A percentile compares a stretch with the other conserved stretches of the same genome.
Conservation (phyloP, 495 filamentous ascomycete genomes). For the Podospora sp. region DNA sequence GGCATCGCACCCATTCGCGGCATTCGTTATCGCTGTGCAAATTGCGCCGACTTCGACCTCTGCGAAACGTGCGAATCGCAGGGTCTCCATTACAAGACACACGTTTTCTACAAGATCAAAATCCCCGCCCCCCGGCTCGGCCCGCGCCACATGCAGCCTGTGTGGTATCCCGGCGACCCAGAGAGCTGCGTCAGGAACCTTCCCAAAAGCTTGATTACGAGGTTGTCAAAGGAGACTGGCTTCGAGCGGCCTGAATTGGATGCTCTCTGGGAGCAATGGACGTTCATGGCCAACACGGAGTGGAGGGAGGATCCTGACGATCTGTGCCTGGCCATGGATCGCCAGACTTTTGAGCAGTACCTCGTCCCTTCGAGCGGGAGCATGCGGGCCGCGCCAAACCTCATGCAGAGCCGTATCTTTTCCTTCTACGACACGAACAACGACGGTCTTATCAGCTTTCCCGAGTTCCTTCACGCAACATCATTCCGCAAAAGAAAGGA, state of each 20-base stretch:
- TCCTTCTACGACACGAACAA: slow-evolving; percentile 90
- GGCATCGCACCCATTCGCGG: slow-evolving; percentile 84
- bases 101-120: slow-evolving; percentile 88
- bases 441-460: slow-evolving; percentile 89
- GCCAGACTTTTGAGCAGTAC: slow-evolving; percentile 86
- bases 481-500: slow-evolving; percentile 79
- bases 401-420: slow-evolving; percentile 95
- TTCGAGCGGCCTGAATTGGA: slow-evolving; percentile 85
- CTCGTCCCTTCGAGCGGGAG: slow-evolving; percentile 81
- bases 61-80: slow-evolving; percentile 88
- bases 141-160: slow-evolving; percentile 65
- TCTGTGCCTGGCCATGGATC: slow-evolving; percentile 81
- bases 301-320: slow-evolving; percentile 81
- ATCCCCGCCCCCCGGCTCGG: slow-evolving; percentile 51
- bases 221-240: slow-evolving; percentile 68
- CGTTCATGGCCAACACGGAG: slow-evolving; percentile 82
- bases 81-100: slow-evolving; percentile 83
- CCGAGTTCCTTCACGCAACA: slow-evolving; percentile 86
- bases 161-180: slow-evolving; percentile 91
- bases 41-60: slow-evolving; percentile 89
- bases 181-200: slow-evolving; percentile 62
- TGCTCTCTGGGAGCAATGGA: slow-evolving; percentile 95
- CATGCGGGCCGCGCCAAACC: slow-evolving; percentile 75
- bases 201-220: slow-evolving; percentile 61
- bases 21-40: slow-evolving; percentile 86